A percentile compares a stretch with the other conserved stretches of the same genome.
Evolutionary conservation across 192 early-diverging fungal species (phyloP).

Genomic region (Linnemannia schmuckeri): DNA sequence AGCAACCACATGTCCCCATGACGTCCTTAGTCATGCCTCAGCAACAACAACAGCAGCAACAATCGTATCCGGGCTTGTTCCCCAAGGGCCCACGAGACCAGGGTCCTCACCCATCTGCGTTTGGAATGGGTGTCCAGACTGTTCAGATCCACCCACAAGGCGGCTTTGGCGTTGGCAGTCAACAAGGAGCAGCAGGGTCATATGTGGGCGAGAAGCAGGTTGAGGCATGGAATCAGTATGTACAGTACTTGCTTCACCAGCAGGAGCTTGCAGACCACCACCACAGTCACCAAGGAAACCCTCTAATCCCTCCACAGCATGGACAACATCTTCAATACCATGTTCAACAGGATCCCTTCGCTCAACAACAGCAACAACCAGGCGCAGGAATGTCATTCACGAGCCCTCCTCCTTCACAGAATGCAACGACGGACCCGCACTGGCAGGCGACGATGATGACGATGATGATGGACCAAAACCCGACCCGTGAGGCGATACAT

Average conservation of each 20-base stretch:
- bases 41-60: background rate
- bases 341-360: background rate
- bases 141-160: background rate
- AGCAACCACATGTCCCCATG: background rate
- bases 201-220: background rate
- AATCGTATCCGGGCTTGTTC: background rate
- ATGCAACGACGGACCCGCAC: conserved; percentile 24
- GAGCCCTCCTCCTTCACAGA: background rate
- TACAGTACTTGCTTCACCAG: conserved; percentile 41
- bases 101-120: background rate
- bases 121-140: background rate
- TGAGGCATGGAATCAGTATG: conserved; percentile 37
- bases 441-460: conserved; percentile 55
- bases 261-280: conserved; percentile 3
- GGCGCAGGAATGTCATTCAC: background rate
- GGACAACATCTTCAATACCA: conserved; percentile 10
- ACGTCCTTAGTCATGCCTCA: background rate
- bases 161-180: background rate
- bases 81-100: background rate
- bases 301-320: background rate
- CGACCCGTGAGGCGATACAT: conserved; percentile 1
- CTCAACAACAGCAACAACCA: background rate
- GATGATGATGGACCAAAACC: conserved; percentile 43
- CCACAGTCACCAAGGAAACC: background rate
- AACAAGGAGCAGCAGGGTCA: background rate